Evolutionary conservation across 805 yeast genomes (phyloP), one percentile per base, ranked within the genome.

Genomic region (Ogataea neopini): DNA sequence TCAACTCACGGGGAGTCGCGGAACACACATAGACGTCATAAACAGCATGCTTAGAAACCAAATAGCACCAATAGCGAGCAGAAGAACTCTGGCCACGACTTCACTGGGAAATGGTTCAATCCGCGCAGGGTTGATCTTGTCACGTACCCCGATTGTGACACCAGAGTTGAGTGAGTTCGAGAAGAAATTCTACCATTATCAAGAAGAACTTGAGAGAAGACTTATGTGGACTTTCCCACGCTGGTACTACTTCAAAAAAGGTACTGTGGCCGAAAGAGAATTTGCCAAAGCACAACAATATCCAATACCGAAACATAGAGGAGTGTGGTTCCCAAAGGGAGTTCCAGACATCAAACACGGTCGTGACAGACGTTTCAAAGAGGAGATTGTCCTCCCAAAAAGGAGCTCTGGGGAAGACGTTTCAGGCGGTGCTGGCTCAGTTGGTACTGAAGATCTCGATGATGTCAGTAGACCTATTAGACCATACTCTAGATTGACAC

Each of bases 191-290:
- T 88, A 86, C 64, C 73, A 81, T 45, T 94, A 94, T 66, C 96
- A 91, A 67, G 79, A 81, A 43, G 96, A 88, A 65, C 75, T 94
- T 46, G 91, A 90, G 74, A 83, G 83, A 62, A 79, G 98, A 59
- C 75, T 94, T 56, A 90, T 91, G 96, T 90, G 97, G 96, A 90
- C 98, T 0, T 94, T 94, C 68, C 98, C 99, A 4, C 83, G 85
- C 58, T 89, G 89, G 79, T 91, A 82, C 64, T 94, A 91, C 71
- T 94, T 84, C 72, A 88, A 86, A 62, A 84, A 80, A 59, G 98
- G 98, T 52, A 85, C 97, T 1, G 73, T 94, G 52, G 81, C 96
- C 3, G 96, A 89, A 64, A 87, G 89, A 63, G 80, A 80, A 57
- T 92, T 81, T 68, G 70, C 83, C 44, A 80, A 81, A 57, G 83